Evolutionary conservation across 2,329 filamentous ascomycete genomes (phyloP).

Genomic region (Ascochyta lentis): DNA sequence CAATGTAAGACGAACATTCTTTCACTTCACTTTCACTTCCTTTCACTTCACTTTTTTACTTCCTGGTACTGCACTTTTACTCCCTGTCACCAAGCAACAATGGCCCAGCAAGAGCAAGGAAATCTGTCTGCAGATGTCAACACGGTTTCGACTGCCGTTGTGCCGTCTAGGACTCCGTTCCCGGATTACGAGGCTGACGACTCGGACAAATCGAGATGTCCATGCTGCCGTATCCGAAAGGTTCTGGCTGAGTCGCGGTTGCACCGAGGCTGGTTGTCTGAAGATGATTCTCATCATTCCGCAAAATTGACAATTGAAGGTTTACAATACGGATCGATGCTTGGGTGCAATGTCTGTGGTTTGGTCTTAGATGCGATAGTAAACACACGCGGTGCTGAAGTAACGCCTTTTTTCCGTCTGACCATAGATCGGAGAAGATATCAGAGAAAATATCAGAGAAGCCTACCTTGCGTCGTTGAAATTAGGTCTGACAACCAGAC

Average conservation of each 20-base stretch:
- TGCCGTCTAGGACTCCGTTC: neutral
- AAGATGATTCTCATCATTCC: neutral
- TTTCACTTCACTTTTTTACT: too few relatives aligned
- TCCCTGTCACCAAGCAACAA: too few relatives aligned
- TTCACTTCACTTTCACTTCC: too few relatives aligned
- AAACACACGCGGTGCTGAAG: too few relatives aligned
- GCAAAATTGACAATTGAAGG: neutral
- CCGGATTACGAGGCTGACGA: neutral
- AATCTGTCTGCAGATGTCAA: neutral
- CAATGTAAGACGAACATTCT: too few relatives aligned
- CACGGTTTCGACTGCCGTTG: neutral
- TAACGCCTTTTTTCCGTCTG: rapidly evolving
- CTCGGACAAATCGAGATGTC: neutral
- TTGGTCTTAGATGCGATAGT: neutral
- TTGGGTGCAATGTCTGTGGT: neutral
- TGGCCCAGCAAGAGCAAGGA: neutral
- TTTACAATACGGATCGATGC: neutral
- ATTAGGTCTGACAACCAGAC: neutral
- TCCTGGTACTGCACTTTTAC: too few relatives aligned
- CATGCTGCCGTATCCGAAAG: neutral
- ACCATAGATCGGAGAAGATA: too few relatives aligned
- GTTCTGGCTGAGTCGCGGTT: neutral
- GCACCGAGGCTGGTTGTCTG: neutral
- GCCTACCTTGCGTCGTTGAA: too few relatives aligned
- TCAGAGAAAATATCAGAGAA: too few relatives aligned